phyloP scores from a whole-genome alignment of 2,329 filamentous ascomycete species.

The Didymella pinodella region DNA sequence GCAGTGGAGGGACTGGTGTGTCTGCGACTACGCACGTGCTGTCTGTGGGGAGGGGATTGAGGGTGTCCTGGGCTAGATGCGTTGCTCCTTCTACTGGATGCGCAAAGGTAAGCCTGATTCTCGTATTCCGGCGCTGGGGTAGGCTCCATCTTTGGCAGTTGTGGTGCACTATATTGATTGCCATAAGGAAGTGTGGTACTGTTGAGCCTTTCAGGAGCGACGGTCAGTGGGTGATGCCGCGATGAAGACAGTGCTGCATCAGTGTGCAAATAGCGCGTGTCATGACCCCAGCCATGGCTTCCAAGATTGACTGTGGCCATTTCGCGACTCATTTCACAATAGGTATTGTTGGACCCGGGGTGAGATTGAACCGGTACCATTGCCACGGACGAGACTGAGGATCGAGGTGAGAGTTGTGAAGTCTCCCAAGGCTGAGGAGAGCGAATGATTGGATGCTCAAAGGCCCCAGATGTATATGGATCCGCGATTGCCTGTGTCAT shows the following conservation, averaged over 20 bases:
- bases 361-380: slow-evolving; percentile 49
- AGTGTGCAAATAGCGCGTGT: slow-evolving; percentile 28
- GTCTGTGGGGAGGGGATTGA: slow-evolving; percentile 10
- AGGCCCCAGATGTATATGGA: slow-evolving; percentile 44
- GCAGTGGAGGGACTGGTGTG: slow-evolving; percentile 29
- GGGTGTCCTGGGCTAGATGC: slow-evolving; percentile 22
- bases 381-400: slow-evolving; percentile 42
- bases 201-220: slow-evolving; percentile 44
- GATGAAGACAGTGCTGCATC: slow-evolving; percentile 24
- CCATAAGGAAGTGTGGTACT: slow-evolving; percentile 36
- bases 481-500: slow-evolving; percentile 43
- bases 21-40: slow-evolving; percentile 26
- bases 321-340: slow-evolving; percentile 31
- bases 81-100: slow-evolving; percentile 23
- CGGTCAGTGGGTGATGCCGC: slow-evolving; percentile 38
- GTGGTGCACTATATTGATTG: slow-evolving; percentile 33
- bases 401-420: slow-evolving; percentile 43
- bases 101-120: slow-evolving; percentile 18
- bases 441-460: slow-evolving; percentile 44
- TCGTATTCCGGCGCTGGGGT: slow-evolving; percentile 25
- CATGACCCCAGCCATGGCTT: slow-evolving; percentile 37
- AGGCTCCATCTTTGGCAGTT: slow-evolving; percentile 13
- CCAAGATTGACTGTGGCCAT: slow-evolving; percentile 31
- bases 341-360: slow-evolving; percentile 39
- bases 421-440: slow-evolving; percentile 45